Conservation (phyloP, 169 alveolate genomes). For the Fabrea salina region DNA sequence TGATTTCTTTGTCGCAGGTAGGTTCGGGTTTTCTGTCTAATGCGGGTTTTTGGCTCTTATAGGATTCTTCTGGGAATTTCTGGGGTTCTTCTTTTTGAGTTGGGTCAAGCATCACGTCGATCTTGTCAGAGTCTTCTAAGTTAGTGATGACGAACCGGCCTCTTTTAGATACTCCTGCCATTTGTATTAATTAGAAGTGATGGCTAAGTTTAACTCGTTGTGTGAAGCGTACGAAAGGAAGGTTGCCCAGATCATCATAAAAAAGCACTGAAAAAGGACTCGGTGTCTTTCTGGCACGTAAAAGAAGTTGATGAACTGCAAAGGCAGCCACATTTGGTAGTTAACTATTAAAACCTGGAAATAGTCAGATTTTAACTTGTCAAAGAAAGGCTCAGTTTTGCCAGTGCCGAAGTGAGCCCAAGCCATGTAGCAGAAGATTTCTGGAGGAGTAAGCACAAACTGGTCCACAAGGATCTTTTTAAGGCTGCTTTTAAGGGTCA, state of each 20-base stretch:
- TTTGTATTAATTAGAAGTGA: too few species aligned
- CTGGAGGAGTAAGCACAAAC: neutral
- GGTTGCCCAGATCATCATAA: neutral
- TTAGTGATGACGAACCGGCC: neutral
- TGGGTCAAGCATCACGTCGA: neutral
- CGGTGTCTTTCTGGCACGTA: neutral
- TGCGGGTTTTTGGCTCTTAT: neutral
- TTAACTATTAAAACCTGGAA: neutral
- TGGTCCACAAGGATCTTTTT: constrained; percentile 11
- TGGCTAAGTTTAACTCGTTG: neutral
- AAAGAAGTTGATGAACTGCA: neutral
- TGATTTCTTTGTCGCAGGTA: neutral
- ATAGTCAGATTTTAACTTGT: neutral
- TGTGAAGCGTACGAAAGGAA: neutral
- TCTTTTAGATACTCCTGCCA: too few species aligned
- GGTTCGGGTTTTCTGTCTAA: too few species aligned
- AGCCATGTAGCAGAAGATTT: neutral
- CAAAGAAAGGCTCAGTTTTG: neutral
- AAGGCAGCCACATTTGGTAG: neutral
- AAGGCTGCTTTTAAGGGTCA: neutral
- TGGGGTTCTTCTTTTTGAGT: neutral
- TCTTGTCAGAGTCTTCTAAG: neutral
- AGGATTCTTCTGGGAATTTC: too few species aligned
- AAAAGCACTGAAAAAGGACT: neutral
- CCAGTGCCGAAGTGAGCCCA: neutral